A percentile compares a stretch with the other conserved stretches of the same genome.
Evolutionary conservation across 2,329 filamentous ascomycete species (phyloP).

Genomic region (Colletotrichum noveboracense): DNA sequence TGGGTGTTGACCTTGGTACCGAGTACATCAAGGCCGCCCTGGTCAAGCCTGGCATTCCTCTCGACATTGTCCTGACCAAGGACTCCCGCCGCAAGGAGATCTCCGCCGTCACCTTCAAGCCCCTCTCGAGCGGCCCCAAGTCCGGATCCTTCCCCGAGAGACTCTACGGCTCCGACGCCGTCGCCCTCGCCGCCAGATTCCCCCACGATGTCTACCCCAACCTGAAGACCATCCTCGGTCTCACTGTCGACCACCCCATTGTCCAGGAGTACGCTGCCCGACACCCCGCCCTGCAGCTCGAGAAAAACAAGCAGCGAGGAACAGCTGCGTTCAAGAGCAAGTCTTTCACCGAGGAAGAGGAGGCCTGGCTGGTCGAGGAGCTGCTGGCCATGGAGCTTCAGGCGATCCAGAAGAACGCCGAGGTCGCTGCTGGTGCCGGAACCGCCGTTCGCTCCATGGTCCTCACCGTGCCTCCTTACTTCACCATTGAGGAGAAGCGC

Average conservation of each 20-base stretch:
- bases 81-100: slow-evolving; percentile 96
- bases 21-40: slow-evolving; percentile 96
- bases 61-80: slow-evolving; percentile 97
- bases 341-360: slow-evolving; percentile 64
- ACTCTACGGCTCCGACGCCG: slow-evolving; percentile 88
- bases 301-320: slow-evolving; percentile 61
- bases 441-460: slow-evolving; percentile 80
- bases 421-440: slow-evolving; percentile 78
- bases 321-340: slow-evolving; percentile 85
- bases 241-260: slow-evolving; percentile 64
- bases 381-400: slow-evolving; percentile 95
- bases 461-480: slow-evolving; percentile 89
- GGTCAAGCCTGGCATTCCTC: slow-evolving; percentile 94
- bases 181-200: slow-evolving; percentile 85
- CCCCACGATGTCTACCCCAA: slow-evolving; percentile 95
- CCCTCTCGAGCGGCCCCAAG: slow-evolving; percentile 68
- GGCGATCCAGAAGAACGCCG: slow-evolving; percentile 88
- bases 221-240: slow-evolving; percentile 87
- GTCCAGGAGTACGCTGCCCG: slow-evolving; percentile 74
- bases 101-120: slow-evolving; percentile 93
- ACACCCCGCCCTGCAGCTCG: slow-evolving; percentile 79
- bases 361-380: slow-evolving; percentile 84
- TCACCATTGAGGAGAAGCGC: slow-evolving; percentile 87
- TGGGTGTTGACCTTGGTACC: slow-evolving; percentile 93
- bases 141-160: slow-evolving; percentile 81